A percentile compares a stretch with the other conserved stretches of the same genome.
phyloP scores from a whole-genome alignment of 495 filamentous ascomycete genomes.

The Aspergillus campestris region DNA sequence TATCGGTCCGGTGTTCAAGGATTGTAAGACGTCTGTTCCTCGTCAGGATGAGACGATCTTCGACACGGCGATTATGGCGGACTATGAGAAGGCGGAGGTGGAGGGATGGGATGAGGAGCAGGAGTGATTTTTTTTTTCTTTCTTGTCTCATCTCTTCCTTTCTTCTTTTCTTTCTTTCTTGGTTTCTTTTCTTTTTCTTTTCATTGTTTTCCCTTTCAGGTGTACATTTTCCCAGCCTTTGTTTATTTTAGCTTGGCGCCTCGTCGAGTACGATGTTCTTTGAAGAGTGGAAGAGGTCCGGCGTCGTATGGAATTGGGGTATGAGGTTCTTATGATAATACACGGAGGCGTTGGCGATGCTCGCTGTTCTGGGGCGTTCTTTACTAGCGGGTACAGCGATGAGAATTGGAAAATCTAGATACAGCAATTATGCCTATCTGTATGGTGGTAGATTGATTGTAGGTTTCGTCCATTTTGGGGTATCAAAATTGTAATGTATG shows the following conservation, averaged over 20 bases:
- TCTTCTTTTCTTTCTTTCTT: slow-evolving; percentile 4
- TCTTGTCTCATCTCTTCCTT: not conserved
- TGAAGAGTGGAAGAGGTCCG: too few species aligned
- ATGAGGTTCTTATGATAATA: too few species aligned
- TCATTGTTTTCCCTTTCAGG: not conserved
- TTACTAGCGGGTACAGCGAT: too few species aligned
- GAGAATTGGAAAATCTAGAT: too few species aligned
- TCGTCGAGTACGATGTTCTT: too few species aligned
- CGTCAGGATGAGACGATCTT: slow-evolving; percentile 56
- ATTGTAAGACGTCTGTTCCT: slow-evolving; percentile 54
- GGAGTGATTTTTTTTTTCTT: slow-evolving; percentile 28
- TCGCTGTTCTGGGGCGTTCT: too few species aligned
- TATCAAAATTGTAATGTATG: slow-evolving; percentile 2
- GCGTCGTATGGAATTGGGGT: too few species aligned
- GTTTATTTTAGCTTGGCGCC: too few species aligned
- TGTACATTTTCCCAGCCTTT: too few species aligned
- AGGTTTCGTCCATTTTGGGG: slow-evolving; percentile 2
- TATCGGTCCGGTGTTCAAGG: slow-evolving; percentile 80
- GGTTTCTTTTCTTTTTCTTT: not conserved
- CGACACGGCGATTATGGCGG: slow-evolving; percentile 44
- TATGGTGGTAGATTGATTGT: not conserved
- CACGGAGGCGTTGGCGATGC: too few species aligned
- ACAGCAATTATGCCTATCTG: not conserved
- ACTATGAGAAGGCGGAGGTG: slow-evolving; percentile 57
- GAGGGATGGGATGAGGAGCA: slow-evolving; percentile 70